Conservation (phyloP, 1,284 basidiomycete genomes). For the Trichosporon coremiiforme region DNA sequence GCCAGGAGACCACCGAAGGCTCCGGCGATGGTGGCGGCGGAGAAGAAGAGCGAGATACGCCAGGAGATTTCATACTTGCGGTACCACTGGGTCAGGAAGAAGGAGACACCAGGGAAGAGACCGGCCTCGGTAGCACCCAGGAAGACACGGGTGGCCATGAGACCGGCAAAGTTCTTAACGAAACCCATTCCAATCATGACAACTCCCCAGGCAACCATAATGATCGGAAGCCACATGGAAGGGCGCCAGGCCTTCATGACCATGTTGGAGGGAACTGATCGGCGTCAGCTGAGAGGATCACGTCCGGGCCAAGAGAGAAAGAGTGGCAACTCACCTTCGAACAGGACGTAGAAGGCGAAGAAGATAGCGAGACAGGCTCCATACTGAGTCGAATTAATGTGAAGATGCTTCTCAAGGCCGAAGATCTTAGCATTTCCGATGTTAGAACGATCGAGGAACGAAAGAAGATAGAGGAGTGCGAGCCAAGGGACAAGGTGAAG, state of each 20-base stretch:
- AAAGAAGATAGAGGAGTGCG: slow-evolving; percentile 67
- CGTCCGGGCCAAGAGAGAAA: neutral
- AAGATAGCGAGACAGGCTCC: slow-evolving; percentile 53
- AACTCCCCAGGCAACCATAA: slow-evolving; percentile 51
- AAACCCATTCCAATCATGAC: slow-evolving; percentile 55
- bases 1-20: slow-evolving; percentile 55
- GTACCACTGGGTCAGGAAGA: slow-evolving; percentile 49
- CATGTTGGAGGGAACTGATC: slow-evolving; percentile 65
- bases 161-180: slow-evolving; percentile 43
- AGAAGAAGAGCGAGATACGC: slow-evolving; percentile 51
- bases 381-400: slow-evolving; percentile 40
- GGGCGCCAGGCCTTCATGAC: slow-evolving; percentile 51
- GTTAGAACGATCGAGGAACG: slow-evolving; percentile 71
- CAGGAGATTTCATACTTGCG: slow-evolving; percentile 42
- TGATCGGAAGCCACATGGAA: slow-evolving; percentile 39
- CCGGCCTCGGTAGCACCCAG: slow-evolving; percentile 42
- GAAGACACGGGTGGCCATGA: slow-evolving; percentile 55
- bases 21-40: slow-evolving; percentile 51
- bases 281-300: slow-evolving; percentile 40
- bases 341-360: slow-evolving; percentile 70
- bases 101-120: slow-evolving; percentile 48
- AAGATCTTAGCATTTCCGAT: slow-evolving; percentile 62
- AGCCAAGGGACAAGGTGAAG: slow-evolving; percentile 37
- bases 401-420: slow-evolving; percentile 38
- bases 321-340: slow-evolving; percentile 51